Evolutionary conservation across 129 eudicot genomes (phyloP).

Genomic region (Kitagawia praeruptora): DNA sequence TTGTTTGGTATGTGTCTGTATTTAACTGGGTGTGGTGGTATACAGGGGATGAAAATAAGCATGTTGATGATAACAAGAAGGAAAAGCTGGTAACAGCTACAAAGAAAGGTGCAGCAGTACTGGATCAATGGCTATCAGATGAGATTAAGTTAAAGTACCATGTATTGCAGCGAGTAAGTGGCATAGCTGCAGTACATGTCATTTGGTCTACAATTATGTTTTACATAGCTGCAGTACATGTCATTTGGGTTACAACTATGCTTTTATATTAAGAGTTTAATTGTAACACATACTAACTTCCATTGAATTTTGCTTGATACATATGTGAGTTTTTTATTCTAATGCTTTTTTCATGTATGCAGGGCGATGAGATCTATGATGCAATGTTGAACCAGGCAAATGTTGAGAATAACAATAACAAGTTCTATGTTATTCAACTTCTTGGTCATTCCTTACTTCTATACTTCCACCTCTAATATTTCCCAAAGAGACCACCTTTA

Average conservation of each 20-base stretch:
- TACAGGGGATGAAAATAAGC: constrained; percentile 33
- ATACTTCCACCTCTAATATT: background rate
- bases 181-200: background rate
- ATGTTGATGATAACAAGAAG: constrained; percentile 28
- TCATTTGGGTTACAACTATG: background rate
- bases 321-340: background rate
- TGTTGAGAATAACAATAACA: constrained; percentile 88
- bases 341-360: constrained; percentile 10
- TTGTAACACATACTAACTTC: background rate
- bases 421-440: constrained; percentile 83
- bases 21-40: background rate
- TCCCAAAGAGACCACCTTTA: background rate
- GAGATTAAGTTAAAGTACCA: constrained; percentile 74
- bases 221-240: background rate
- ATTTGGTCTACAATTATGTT: background rate
- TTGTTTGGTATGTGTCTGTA: background rate
- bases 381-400: constrained; percentile 96
- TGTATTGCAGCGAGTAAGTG: constrained; percentile 62
- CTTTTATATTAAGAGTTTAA: background rate
- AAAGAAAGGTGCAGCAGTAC: constrained; percentile 87
- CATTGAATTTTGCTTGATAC: background rate
- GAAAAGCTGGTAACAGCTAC: constrained; percentile 74
- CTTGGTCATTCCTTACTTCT: constrained; percentile 42
- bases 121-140: constrained; percentile 75
- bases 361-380: constrained; percentile 79